phyloP scores from a whole-genome alignment of 2,329 filamentous ascomycete species.

The Pseudogymnoascus sp. region DNA sequence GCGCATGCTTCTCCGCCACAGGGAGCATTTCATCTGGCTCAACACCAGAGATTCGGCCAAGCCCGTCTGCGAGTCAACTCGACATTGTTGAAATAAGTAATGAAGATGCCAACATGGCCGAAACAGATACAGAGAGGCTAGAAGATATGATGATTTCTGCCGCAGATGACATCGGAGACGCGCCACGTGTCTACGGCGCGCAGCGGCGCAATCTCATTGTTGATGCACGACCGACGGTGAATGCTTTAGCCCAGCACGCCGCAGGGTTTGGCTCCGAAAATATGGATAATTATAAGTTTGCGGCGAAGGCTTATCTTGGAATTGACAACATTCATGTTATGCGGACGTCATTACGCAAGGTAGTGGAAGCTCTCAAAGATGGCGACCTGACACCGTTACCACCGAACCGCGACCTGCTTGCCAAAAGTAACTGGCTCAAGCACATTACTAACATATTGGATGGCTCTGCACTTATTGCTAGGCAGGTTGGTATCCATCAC shows the following conservation, averaged over 20 bases:
- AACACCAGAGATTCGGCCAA: constrained; percentile 27
- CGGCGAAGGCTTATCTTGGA: constrained; percentile 82
- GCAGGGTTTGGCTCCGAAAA: constrained; percentile 92
- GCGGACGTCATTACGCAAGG: constrained; percentile 79
- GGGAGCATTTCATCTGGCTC: constrained; percentile 19
- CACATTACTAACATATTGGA: constrained; percentile 81
- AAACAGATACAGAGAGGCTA: constrained; percentile 46
- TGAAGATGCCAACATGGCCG: constrained; percentile 12
- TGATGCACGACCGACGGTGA: constrained; percentile 87
- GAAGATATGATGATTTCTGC: constrained; percentile 60
- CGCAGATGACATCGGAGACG: constrained; percentile 46
- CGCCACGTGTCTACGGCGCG: constrained; percentile 72
- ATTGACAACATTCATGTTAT: constrained; percentile 99
- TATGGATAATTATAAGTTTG: constrained; percentile 93
- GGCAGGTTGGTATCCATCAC: constrained; percentile 83
- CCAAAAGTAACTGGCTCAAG: constrained; percentile 82
- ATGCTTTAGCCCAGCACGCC: constrained; percentile 89
- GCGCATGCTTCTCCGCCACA: constrained; percentile 76
- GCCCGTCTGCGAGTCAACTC: constrained; percentile 43
- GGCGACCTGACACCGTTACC: constrained; percentile 78
- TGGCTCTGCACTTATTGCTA: constrained; percentile 74
- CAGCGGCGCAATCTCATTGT: constrained; percentile 93
- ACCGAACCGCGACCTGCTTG: constrained; percentile 72
- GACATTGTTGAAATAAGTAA: constrained; percentile 32
- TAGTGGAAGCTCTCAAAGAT: constrained; percentile 86